phyloP scores from a whole-genome alignment of 2,329 filamentous ascomycete species.

The Penicillium capsulatum region DNA sequence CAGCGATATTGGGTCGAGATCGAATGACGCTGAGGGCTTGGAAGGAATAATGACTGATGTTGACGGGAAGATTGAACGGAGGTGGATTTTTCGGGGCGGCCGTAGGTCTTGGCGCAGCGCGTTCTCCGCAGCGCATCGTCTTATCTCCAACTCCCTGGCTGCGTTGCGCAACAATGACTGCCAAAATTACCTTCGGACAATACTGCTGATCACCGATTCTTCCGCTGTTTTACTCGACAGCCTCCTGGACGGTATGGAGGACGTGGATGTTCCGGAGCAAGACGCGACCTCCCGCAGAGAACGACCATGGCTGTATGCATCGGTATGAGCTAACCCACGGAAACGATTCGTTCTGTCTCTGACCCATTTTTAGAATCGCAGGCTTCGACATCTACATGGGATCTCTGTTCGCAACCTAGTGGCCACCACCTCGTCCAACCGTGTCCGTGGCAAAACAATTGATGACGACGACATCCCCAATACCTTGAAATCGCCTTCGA shows the following conservation, averaged over 20 bases:
- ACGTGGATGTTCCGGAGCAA: conserved; percentile 17
- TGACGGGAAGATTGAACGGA: conserved; percentile 17
- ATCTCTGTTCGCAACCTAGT: conserved; percentile 82
- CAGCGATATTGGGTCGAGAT: not conserved
- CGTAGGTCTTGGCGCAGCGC: conserved; percentile 23
- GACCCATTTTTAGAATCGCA: conserved; percentile 63
- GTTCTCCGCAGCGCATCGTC: conserved; percentile 25
- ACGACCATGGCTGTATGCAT: conserved; percentile 51
- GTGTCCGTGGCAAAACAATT: conserved; percentile 57
- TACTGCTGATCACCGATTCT: conserved; percentile 3
- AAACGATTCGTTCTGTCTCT: conserved; percentile 7
- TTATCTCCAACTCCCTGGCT: conserved; percentile 15
- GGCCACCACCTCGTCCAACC: conserved; percentile 55
- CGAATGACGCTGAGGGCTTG: conserved; percentile 6
- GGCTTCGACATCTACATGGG: conserved; percentile 79
- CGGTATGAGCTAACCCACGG: conserved; percentile 33
- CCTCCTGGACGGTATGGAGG: conserved; percentile 10
- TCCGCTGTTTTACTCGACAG: not conserved
- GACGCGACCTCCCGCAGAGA: conserved; percentile 39
- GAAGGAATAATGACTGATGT: conserved; percentile 9
- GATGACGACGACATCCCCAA: conserved; percentile 73
- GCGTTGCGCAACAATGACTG: conserved; percentile 18
- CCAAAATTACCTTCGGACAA: not conserved
- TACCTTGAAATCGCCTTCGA: conserved; percentile 61
- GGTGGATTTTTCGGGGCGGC: conserved; percentile 36